A percentile compares a stretch with the other conserved stretches of the same genome.
phyloP scores from a whole-genome alignment of 2,329 filamentous ascomycete species.

The Paecilomyces sp. region DNA sequence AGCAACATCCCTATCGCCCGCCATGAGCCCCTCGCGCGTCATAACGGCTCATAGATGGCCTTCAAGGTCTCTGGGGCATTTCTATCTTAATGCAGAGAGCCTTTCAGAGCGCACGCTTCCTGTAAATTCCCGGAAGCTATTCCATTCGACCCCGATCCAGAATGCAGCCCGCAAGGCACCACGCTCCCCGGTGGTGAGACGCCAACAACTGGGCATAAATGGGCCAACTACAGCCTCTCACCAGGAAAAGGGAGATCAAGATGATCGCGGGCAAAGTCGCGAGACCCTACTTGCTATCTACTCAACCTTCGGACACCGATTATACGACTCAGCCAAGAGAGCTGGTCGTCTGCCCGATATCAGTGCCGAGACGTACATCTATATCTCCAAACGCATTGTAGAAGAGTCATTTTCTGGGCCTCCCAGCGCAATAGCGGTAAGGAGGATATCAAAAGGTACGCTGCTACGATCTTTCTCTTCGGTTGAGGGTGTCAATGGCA shows the following conservation, averaged over 20 bases:
- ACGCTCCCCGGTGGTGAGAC: background rate
- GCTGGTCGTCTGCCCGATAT: background rate
- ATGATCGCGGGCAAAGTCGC: background rate
- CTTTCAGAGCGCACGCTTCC: background rate
- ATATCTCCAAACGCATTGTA: background rate
- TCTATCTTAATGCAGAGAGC: background rate
- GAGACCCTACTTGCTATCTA: background rate
- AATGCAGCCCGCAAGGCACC: background rate
- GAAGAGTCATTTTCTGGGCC: background rate
- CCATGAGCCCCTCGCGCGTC: background rate
- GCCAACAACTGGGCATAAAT: background rate
- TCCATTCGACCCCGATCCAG: background rate
- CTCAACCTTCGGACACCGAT: background rate
- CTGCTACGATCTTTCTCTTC: background rate
- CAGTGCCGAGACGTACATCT: background rate
- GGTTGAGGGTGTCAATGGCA: background rate
- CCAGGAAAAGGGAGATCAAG: background rate
- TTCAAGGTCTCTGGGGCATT: background rate
- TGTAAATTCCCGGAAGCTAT: background rate
- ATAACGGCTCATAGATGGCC: background rate
- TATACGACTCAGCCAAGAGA: background rate
- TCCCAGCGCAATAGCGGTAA: background rate
- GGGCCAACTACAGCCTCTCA: background rate
- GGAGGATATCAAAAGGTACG: constrained; percentile 2
- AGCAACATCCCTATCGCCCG: background rate